Percentiles rank a stretch among this genome's conserved stretches.
These are phyloP conservation scores for Xylariales sp. DNA, from an alignment of 2,329 filamentous ascomycete species.

Conservation along the genomic window DNA sequence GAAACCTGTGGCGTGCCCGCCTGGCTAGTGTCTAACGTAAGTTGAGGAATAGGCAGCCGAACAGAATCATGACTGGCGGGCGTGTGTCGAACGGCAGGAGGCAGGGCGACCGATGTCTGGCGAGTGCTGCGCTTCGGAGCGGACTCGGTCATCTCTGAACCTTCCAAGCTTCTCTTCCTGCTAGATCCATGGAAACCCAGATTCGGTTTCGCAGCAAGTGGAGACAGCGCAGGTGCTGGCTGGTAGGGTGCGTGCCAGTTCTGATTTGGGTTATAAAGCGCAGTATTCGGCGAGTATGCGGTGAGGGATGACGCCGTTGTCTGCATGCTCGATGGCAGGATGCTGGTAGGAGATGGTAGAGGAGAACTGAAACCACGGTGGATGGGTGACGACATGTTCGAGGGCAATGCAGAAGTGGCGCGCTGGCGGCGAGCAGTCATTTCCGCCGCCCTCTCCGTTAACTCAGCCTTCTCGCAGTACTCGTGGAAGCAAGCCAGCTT, in stretches of 20 bases:
- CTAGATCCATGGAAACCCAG: constrained; percentile 30
- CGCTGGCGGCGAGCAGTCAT: constrained; percentile 22
- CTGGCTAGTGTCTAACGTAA: constrained; percentile 57
- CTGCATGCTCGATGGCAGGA: constrained; percentile 27
- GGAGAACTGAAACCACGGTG: constrained; percentile 38
- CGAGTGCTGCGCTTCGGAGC: constrained; percentile 47
- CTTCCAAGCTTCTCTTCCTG: constrained; percentile 49
- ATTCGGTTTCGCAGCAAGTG: constrained; percentile 43
- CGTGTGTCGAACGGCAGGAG: constrained; percentile 19
- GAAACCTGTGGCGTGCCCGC: constrained; percentile 15
- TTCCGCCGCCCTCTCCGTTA: constrained; percentile 17
- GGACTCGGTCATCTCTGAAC: constrained; percentile 44
- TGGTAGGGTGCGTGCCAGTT: constrained; percentile 35
- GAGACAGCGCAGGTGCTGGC: constrained; percentile 38
- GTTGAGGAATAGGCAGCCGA: constrained; percentile 65
- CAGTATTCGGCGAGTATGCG: constrained; percentile 37
- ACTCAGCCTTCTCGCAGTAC: constrained; percentile 70
- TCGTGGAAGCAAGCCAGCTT: constrained; percentile 78
- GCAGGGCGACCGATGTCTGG: constrained; percentile 21
- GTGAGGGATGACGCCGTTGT: constrained; percentile 30
- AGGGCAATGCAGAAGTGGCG: constrained; percentile 22
- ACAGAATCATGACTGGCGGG: constrained; percentile 24
- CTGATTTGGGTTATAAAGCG: constrained; percentile 24
- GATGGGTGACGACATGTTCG: constrained; percentile 38
- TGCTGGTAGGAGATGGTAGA: constrained; percentile 44